These are phyloP conservation scores for Fusarium oligoseptatum DNA, from an alignment of 2,329 filamentous ascomycete species.

Conservation along the genomic window DNA sequence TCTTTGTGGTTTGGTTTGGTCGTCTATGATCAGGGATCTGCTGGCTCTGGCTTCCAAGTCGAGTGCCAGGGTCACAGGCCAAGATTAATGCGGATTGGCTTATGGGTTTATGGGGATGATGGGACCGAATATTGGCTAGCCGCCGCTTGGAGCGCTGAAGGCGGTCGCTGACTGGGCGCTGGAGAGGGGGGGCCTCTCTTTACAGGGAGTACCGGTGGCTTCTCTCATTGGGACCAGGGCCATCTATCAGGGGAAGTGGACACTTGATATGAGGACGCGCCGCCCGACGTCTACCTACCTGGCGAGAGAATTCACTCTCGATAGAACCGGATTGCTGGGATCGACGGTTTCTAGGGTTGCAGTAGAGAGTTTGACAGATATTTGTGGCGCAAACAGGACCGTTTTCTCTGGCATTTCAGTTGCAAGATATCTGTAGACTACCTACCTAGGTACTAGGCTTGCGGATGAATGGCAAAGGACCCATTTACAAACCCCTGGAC, in stretches of 20 bases:
- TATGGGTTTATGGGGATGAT: conserved; percentile 32
- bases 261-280: conserved; percentile 36
- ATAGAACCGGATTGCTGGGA: not conserved
- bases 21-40: conserved; percentile 30
- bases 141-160: conserved; percentile 25
- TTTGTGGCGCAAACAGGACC: not conserved
- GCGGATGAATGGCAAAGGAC: not conserved
- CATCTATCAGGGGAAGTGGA: conserved; percentile 38
- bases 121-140: conserved; percentile 38
- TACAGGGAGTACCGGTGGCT: not conserved
- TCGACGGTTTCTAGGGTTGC: not conserved
- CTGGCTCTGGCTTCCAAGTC: conserved; percentile 2
- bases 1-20: conserved; percentile 13
- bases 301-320: not conserved
- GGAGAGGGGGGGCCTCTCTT: not conserved
- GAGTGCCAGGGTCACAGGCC: conserved; percentile 24
- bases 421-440: not conserved
- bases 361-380: conserved; percentile 9
- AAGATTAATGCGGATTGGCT: conserved; percentile 39
- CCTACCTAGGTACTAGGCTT: not conserved
- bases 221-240: conserved; percentile 12
- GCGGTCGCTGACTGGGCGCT: conserved; percentile 11
- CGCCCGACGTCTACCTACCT: conserved; percentile 33
- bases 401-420: not conserved
- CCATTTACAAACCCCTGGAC: conserved; percentile 2